Base-by-base conservation (phyloP, 2,329 filamentous ascomycete genomes). In the Ploettnerulaceae sp. region DNA sequence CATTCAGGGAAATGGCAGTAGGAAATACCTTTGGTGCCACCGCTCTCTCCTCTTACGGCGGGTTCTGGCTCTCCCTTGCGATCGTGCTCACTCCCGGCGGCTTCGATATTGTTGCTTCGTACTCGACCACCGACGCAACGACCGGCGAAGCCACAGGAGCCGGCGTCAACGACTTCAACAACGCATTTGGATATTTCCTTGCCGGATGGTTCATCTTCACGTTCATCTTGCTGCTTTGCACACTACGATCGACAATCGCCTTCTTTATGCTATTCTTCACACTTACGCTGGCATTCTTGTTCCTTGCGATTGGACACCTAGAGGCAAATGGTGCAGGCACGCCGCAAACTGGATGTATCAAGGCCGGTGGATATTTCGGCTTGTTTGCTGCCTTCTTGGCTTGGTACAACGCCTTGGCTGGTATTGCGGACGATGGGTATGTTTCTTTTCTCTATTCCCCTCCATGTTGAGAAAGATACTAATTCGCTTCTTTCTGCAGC, bases 391-490 rank as follows among this genome's bases (percentile, higher is more conserved):
- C 87, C 0, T 93, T 94, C 64, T 63, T 87, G 46, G 87, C 88
- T 3, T 94, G 88, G 88, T 94, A 91, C 69, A 89, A 89, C 61
- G 87, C 88, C 28, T 73, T 91, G 50, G 86, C 86, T 42, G 87
- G 87, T 78, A 79, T 93, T 48, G 83, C 84, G 52, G 87, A 93
- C 59, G 74, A 70, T 64, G 79, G 75, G 79, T 82, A 64, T 58
- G 75, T 38, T 33, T 28, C 20, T 12, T 28, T 33, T 41, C 22
- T 45, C 18, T 26, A 7, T 15, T 36, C 6, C 17, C 11, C 14
- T 8, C 22, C 20, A 22, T n/a, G 12, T n/a, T 25, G 7, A 8
- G 22, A 32, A 40, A 24, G 25, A 17, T 40, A 18, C 45, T 49
- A 47, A 35, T 7, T 15, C 43, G 12, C 32, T 20, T 28, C 21